Percentiles rank a stretch among this genome's conserved stretches.
These are phyloP conservation scores for Linum usitatissimum DNA, from an alignment of 345 rosid species.

Conservation along the genomic window DNA sequence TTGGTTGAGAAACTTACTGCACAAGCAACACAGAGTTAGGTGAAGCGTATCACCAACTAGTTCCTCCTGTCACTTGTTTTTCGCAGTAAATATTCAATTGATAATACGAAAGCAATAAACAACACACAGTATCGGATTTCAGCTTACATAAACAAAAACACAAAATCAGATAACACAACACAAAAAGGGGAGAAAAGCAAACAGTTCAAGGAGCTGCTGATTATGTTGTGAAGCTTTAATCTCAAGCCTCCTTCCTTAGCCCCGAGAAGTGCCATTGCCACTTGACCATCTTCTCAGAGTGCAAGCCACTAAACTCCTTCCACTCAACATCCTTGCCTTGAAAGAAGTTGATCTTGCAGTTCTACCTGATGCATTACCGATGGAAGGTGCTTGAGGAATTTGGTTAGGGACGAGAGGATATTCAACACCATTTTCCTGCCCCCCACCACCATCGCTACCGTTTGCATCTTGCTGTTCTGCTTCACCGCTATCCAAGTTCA, in stretches of 20 bases:
- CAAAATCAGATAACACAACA: slow-evolving; percentile 17
- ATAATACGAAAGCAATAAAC: slow-evolving; percentile 18
- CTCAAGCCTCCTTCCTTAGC: slow-evolving; percentile 17
- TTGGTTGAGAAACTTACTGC: no score
- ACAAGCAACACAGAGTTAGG: no score
- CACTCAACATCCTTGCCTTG: slow-evolving; percentile 52
- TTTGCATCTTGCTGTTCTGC: slow-evolving; percentile 25
- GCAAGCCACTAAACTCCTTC: slow-evolving; percentile 71
- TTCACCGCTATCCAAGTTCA: slow-evolving; percentile 51
- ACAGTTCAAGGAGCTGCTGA: slow-evolving; percentile 4
- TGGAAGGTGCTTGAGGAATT: slow-evolving; percentile 19
- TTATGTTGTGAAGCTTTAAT: slow-evolving; percentile 9
- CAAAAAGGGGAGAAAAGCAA: slow-evolving; percentile 19
- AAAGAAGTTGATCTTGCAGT: slow-evolving; percentile 43
- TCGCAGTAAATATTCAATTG: slow-evolving; percentile 20
- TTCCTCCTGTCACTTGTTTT: background rate
- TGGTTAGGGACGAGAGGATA: slow-evolving; percentile 11
- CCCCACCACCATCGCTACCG: slow-evolving; percentile 23
- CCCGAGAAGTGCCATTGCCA: slow-evolving; percentile 36
- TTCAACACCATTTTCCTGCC: slow-evolving; percentile 35
- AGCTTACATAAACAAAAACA: slow-evolving; percentile 19
- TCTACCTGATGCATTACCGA: slow-evolving; percentile 34
- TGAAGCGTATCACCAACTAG: no score
- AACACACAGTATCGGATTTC: slow-evolving; percentile 22
- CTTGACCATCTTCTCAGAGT: slow-evolving; percentile 53